Conservation (phyloP, 2,329 filamentous ascomycete species). For the Aureobasidium sp. region DNA sequence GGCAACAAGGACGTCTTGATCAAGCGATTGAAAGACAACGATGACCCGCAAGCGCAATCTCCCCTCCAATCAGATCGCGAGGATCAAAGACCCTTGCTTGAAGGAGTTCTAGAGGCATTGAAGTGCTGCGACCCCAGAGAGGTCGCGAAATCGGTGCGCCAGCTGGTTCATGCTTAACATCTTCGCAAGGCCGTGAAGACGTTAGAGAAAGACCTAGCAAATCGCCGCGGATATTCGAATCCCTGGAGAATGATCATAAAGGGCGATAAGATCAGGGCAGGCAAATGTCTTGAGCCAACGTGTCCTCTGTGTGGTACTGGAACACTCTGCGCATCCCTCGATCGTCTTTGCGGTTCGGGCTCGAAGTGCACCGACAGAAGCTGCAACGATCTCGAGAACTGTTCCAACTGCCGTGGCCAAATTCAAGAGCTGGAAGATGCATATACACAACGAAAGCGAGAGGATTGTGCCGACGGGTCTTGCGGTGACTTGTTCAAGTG, state of each 20-base stretch:
- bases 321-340: background rate
- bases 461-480: background rate
- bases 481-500: background rate
- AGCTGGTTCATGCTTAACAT: background rate
- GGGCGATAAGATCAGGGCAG: background rate
- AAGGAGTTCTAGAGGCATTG: background rate
- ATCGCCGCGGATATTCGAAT: background rate
- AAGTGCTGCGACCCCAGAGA: background rate
- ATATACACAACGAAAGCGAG: background rate
- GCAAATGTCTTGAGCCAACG: background rate
- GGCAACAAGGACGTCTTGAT: background rate
- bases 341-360: background rate
- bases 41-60: background rate
- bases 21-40: background rate
- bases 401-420: background rate
- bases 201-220: background rate
- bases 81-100: background rate
- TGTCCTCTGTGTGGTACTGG: background rate
- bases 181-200: background rate
- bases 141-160: background rate
- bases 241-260: background rate
- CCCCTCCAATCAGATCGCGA: background rate
- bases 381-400: background rate
- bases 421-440: background rate
- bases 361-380: background rate